Percentiles rank a stretch among this genome's conserved stretches.
Conservation (phyloP, 1,139 yeast species). For the Sugiyamaella japonica region DNA sequence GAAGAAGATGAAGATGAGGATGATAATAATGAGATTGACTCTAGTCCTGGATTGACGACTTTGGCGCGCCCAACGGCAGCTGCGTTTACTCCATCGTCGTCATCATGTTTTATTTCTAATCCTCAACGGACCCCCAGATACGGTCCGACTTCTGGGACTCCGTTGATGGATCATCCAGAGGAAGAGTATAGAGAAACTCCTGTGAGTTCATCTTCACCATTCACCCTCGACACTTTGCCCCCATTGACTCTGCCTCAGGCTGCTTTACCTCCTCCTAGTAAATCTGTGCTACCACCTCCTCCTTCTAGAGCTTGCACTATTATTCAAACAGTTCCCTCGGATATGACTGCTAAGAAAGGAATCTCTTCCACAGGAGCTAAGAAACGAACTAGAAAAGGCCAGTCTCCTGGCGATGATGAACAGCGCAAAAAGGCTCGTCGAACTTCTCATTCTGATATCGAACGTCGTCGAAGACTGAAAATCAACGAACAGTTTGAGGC, state of each 20-base stretch:
- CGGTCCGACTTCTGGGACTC: slow-evolving; percentile 20
- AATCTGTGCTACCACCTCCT: slow-evolving; percentile 25
- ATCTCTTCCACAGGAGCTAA: slow-evolving; percentile 2
- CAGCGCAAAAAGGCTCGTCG: slow-evolving; percentile 47
- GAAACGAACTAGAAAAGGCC: slow-evolving; percentile 18
- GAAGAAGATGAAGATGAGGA: slow-evolving; percentile 18
- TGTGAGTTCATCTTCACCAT: neutral
- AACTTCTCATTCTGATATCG: slow-evolving; percentile 73
- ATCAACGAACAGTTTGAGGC: slow-evolving; percentile 85
- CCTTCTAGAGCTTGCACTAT: slow-evolving; percentile 27
- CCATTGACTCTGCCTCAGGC: slow-evolving; percentile 18
- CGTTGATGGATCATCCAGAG: slow-evolving; percentile 13
- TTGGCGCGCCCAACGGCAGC: no score
- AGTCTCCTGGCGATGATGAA: slow-evolving; percentile 22
- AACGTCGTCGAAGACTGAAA: slow-evolving; percentile 72
- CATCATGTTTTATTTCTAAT: neutral
- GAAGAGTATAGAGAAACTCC: slow-evolving; percentile 1
- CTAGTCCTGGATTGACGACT: neutral
- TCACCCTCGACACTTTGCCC: slow-evolving; percentile 10
- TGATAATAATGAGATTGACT: slow-evolving; percentile 3
- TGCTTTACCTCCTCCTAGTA: slow-evolving; percentile 12
- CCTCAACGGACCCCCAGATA: slow-evolving; percentile 1
- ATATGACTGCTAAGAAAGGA: slow-evolving; percentile 10
- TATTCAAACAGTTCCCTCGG: slow-evolving; percentile 23
- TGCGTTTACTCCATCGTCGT: slow-evolving; percentile 4